A percentile compares a stretch with the other conserved stretches of the same genome.
phyloP scores from a whole-genome alignment of 2,329 filamentous ascomycete genomes.

The Bipolaris victoriae region DNA sequence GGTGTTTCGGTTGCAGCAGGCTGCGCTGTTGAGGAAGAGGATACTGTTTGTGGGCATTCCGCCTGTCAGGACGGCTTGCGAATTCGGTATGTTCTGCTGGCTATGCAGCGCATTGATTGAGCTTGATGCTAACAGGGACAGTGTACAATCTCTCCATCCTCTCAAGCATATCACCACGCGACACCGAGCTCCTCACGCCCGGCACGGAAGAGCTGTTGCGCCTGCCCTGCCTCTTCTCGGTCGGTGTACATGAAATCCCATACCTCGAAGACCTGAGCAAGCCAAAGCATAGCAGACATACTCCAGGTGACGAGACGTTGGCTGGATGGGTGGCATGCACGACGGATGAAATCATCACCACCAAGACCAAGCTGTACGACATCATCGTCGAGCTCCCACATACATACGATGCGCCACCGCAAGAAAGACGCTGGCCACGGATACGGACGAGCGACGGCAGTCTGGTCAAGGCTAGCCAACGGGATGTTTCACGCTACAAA shows the following conservation, averaged over 20 bases:
- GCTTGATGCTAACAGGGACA: conserved; percentile 44
- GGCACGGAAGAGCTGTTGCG: conserved; percentile 66
- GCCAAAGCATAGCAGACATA: conserved; percentile 43
- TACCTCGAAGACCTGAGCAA: conserved; percentile 68
- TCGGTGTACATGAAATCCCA: conserved; percentile 92
- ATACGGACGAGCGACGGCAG: conserved; percentile 69
- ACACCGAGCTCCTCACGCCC: conserved; percentile 71
- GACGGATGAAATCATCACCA: conserved; percentile 88
- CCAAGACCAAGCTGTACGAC: conserved; percentile 88
- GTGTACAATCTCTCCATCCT: conserved; percentile 95
- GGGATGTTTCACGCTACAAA: conserved; percentile 77
- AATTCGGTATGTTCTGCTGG: conserved; percentile 72
- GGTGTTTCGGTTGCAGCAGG: conserved; percentile 88
- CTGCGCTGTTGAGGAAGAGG: conserved; percentile 82
- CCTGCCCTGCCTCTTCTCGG: conserved; percentile 83
- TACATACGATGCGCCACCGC: conserved; percentile 58
- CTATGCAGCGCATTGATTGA: not conserved
- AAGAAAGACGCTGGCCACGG: conserved; percentile 73
- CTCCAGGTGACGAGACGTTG: conserved; percentile 52
- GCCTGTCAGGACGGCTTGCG: conserved; percentile 83
- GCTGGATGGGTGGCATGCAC: conserved; percentile 91
- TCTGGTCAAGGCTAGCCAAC: conserved; percentile 82
- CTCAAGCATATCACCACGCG: conserved; percentile 80
- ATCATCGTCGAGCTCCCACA: conserved; percentile 83
- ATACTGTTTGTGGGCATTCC: conserved; percentile 86